Percentiles rank a stretch among this genome's conserved stretches.
phyloP scores from a whole-genome alignment of 805 yeast genomes.

The Hanseniaspora lindneri region DNA sequence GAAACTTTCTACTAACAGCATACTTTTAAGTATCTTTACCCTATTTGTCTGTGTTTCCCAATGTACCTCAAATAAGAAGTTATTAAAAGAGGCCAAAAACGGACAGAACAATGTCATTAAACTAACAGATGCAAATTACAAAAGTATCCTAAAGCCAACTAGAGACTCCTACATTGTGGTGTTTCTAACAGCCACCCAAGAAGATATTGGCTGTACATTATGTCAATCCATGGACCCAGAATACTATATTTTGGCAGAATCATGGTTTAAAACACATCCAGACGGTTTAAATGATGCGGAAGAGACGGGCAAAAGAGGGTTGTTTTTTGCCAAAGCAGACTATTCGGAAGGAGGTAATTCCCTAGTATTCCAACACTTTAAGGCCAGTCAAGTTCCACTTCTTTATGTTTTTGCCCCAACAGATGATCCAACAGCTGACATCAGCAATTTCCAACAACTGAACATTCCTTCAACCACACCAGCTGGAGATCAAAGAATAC shows the following conservation, averaged over 20 bases:
- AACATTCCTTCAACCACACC: constrained; percentile 25
- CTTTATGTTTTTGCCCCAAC: constrained; percentile 51
- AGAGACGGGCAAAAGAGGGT: constrained; percentile 27
- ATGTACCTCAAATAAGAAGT: constrained; percentile 21
- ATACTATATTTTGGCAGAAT: constrained; percentile 46
- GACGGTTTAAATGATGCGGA: constrained; percentile 29
- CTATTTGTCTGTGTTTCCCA: constrained; percentile 14
- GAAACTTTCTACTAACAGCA: neutral
- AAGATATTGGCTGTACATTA: constrained; percentile 62
- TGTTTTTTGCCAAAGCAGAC: constrained; percentile 69
- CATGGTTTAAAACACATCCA: constrained; percentile 53
- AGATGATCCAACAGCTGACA: constrained; percentile 31
- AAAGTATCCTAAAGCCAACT: constrained; percentile 45
- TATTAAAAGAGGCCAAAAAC: constrained; percentile 24
- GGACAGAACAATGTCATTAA: constrained; percentile 33
- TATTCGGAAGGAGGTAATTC: constrained; percentile 43
- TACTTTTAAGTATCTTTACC: neutral
- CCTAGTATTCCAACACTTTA: constrained; percentile 34
- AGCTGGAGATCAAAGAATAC: constrained; percentile 30
- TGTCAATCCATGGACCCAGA: constrained; percentile 64
- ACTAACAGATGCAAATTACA: constrained; percentile 51
- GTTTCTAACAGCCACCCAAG: constrained; percentile 60
- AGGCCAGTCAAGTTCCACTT: constrained; percentile 68
- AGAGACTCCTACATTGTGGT: constrained; percentile 59
- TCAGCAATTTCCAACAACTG: constrained; percentile 24